Evolutionary conservation across 2,329 filamentous ascomycete genomes (phyloP).

Genomic region (Saccharata proteae): DNA sequence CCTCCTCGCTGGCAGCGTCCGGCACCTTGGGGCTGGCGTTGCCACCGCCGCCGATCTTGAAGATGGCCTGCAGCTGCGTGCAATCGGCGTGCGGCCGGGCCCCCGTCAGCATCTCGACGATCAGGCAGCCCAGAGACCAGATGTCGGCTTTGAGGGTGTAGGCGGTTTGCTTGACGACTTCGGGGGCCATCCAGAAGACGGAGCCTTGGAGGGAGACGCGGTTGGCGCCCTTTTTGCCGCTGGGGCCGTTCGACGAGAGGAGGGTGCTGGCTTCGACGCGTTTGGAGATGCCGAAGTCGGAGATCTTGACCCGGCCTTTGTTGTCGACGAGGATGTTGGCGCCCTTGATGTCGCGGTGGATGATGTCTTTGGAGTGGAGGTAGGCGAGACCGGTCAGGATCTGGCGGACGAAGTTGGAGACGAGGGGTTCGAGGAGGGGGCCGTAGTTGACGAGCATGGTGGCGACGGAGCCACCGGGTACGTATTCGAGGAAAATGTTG

Average conservation of each 20-base stretch:
- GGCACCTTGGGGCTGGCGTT: constrained; percentile 82
- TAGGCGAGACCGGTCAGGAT: constrained; percentile 89
- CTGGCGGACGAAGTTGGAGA: constrained; percentile 92
- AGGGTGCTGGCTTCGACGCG: constrained; percentile 88
- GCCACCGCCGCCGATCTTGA: constrained; percentile 81
- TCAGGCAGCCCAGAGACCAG: constrained; percentile 91
- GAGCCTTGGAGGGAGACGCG: constrained; percentile 80
- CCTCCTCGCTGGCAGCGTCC: constrained; percentile 73
- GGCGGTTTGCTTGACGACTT: constrained; percentile 94
- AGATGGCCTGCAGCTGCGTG: constrained; percentile 94
- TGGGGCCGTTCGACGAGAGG: constrained; percentile 33
- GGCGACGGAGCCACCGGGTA: constrained; percentile 91
- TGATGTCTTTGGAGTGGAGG: constrained; percentile 87
- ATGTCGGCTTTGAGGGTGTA: constrained; percentile 98
- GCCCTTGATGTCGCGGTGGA: constrained; percentile 97
- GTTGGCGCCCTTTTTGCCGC: constrained; percentile 44
- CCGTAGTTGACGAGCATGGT: constrained; percentile 99
- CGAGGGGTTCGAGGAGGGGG: constrained; percentile 80
- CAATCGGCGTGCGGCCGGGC: constrained; percentile 94
- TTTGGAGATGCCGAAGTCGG: constrained; percentile 97
- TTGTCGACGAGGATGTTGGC: constrained; percentile 98
- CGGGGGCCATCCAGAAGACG: constrained; percentile 99
- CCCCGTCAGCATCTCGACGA: constrained; percentile 99
- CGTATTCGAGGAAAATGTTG: constrained; percentile 99
- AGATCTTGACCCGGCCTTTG: constrained; percentile 98